phyloP scores from a whole-genome alignment of 306 rosid species.

The Inga oerstediana region DNA sequence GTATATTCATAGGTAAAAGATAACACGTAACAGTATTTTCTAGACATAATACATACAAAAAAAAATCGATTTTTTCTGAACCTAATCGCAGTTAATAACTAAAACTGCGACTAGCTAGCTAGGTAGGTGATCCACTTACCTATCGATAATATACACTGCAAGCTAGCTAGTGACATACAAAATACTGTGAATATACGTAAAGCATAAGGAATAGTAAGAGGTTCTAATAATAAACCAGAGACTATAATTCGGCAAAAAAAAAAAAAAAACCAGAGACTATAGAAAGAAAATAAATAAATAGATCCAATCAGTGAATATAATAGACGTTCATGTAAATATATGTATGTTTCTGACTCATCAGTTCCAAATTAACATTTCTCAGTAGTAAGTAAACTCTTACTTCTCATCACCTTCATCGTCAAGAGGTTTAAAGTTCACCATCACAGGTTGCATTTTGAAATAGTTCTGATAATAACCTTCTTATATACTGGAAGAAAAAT shows the following conservation, averaged over 20 bases:
- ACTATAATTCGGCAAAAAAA: too few relatives aligned
- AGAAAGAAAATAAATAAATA: not conserved
- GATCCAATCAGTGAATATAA: not conserved
- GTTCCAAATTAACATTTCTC: not conserved
- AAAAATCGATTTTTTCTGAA: not conserved
- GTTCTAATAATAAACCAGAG: not conserved
- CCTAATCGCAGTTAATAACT: not conserved
- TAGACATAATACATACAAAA: not conserved
- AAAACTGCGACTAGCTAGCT: not conserved
- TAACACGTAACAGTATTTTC: not conserved
- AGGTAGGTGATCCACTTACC: not conserved
- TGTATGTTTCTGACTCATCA: not conserved
- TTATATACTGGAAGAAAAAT: not conserved
- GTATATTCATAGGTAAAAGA: not conserved
- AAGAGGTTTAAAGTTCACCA: not conserved
- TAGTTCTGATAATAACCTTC: not conserved
- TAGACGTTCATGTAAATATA: not conserved
- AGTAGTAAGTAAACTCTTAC: not conserved
- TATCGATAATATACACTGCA: not conserved
- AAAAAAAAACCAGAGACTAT: too few relatives aligned
- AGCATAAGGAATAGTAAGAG: not conserved
- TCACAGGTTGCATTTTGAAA: not conserved
- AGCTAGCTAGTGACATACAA: not conserved
- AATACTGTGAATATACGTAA: not conserved
- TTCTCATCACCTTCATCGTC: not conserved